phyloP scores from a whole-genome alignment of 345 rosid genomes.

The Melaleuca quinquenervia region DNA sequence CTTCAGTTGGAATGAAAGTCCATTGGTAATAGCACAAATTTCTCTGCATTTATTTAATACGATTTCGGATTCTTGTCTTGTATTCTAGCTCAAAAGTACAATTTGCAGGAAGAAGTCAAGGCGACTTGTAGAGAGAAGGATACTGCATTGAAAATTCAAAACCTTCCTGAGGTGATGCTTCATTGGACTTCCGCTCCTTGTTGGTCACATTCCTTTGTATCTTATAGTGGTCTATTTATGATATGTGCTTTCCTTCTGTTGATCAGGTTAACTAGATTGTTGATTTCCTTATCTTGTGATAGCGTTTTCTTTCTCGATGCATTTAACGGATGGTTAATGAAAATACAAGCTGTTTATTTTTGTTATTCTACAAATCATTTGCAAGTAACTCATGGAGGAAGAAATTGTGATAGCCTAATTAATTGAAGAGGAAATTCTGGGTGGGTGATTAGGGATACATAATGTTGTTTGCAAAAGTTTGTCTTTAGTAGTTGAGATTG shows the following conservation, averaged over 20 bases:
- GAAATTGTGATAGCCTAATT: background rate
- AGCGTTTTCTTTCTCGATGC: background rate
- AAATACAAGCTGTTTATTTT: background rate
- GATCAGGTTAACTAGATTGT: background rate
- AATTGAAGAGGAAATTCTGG: background rate
- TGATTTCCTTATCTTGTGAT: background rate
- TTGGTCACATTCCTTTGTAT: background rate
- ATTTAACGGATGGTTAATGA: background rate
- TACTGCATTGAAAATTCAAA: slow-evolving; percentile 8
- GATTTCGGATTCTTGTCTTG: background rate
- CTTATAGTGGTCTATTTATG: background rate
- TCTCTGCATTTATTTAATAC: background rate
- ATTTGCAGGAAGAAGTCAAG: slow-evolving; percentile 39
- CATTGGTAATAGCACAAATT: background rate
- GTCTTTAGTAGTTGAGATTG: background rate
- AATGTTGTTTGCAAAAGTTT: background rate
- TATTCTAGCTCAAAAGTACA: background rate
- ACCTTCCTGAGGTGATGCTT: slow-evolving; percentile 48
- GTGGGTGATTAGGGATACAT: background rate
- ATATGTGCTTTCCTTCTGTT: background rate
- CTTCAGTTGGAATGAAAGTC: background rate
- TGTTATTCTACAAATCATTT: background rate
- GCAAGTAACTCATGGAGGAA: background rate
- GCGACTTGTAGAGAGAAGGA: slow-evolving; percentile 15
- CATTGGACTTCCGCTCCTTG: background rate